Percentiles rank a stretch among this genome's conserved stretches.
These are phyloP conservation scores for Aurinia saxatilis DNA, from an alignment of 345 rosid genomes.

Conservation along the genomic window DNA sequence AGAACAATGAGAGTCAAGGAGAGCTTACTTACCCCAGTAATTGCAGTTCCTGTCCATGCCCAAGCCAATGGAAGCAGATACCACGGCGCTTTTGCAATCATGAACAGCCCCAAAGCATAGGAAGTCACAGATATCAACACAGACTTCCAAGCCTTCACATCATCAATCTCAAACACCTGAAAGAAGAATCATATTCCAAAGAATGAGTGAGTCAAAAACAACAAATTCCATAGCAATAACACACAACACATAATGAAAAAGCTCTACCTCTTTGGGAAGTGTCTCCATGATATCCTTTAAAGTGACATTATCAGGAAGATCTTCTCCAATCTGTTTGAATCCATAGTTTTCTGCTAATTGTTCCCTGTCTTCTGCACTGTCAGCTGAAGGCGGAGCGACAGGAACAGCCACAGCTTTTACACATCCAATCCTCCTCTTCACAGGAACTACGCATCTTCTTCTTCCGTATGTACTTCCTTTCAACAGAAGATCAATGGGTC, in stretches of 20 bases:
- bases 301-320: conserved; percentile 69
- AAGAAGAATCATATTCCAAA: not conserved
- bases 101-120: conserved; percentile 67
- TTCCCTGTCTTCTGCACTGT: conserved; percentile 51
- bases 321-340: conserved; percentile 78
- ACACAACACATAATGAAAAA: not conserved
- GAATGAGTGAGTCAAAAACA: not conserved
- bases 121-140: conserved; percentile 73
- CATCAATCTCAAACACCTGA: conserved; percentile 85
- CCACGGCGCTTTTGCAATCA: conserved; percentile 91
- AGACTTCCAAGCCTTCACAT: conserved; percentile 80
- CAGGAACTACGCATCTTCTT: conserved; percentile 25
- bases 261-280: conserved; percentile 64
- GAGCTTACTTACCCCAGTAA: conserved; percentile 59
- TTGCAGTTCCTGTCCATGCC: conserved; percentile 97
- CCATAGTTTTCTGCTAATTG: conserved; percentile 75
- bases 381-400: conserved; percentile 45
- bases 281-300: conserved; percentile 71
- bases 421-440: conserved; percentile 27
- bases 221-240: not conserved
- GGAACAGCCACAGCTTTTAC: conserved; percentile 68
- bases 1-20: not conserved
- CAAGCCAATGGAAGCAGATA: conserved; percentile 91
- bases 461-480: conserved; percentile 31
- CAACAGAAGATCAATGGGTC: conserved; percentile 35